Evolutionary conservation across 768 basidiomycete genomes (phyloP).

Genomic region (Tephrocybe sp.): DNA sequence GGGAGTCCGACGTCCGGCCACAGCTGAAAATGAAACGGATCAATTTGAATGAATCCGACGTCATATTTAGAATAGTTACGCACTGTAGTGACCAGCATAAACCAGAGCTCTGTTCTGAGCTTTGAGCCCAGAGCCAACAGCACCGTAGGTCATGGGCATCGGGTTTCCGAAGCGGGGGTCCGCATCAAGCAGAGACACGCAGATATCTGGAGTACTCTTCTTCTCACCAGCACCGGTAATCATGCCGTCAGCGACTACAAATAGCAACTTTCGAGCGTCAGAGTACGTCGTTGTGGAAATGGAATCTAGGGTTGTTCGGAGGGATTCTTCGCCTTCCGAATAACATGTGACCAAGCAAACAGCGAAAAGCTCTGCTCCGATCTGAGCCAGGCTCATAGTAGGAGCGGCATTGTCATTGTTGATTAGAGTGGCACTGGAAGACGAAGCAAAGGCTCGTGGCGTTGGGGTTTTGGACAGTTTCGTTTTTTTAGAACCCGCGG

Average conservation of each 20-base stretch:
- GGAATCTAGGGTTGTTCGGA: constrained; percentile 89
- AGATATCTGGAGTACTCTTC: constrained; percentile 93
- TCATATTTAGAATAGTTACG: constrained; percentile 30
- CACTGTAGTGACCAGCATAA: constrained; percentile 99
- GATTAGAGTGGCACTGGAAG: constrained; percentile 56
- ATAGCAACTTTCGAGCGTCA: constrained; percentile 87
- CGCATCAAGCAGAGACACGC: constrained; percentile 86
- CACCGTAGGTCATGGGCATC: constrained; percentile 87
- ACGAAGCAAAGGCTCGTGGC: constrained; percentile 46
- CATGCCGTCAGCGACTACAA: constrained; percentile 97
- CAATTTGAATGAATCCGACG: constrained; percentile 3
- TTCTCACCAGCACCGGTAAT: constrained; percentile 98
- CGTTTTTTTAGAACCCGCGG: constrained; percentile 46
- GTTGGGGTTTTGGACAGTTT: constrained; percentile 43
- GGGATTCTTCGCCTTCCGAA: constrained; percentile 92
- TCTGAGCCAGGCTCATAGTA: constrained; percentile 81
- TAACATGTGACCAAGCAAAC: constrained; percentile 98
- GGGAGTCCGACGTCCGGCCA: constrained; percentile 88
- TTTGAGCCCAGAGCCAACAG: constrained; percentile 89
- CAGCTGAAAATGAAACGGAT: constrained; percentile 38
- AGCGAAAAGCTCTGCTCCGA: constrained; percentile 93
- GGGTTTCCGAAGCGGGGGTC: constrained; percentile 97
- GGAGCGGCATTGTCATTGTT: constrained; percentile 50
- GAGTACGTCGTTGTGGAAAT: constrained; percentile 91
- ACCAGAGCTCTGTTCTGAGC: constrained; percentile 94